Percentiles rank a stretch among this genome's conserved stretches.
These are phyloP conservation scores for Fusarium sp. DNA, from an alignment of 2,329 filamentous ascomycete species.

Conservation along the genomic window DNA sequence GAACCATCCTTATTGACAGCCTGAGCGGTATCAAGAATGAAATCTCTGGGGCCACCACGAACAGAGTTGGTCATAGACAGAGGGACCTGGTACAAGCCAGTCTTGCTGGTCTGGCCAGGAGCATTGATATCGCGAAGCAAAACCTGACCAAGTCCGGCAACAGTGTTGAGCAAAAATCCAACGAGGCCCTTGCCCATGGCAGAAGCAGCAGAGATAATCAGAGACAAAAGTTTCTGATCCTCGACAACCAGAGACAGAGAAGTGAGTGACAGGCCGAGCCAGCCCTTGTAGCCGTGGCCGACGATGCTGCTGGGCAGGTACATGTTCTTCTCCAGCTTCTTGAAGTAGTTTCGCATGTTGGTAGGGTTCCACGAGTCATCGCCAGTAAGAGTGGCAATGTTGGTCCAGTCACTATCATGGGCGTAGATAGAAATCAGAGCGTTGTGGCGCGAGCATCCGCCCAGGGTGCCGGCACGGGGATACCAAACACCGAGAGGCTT, in stretches of 20 bases:
- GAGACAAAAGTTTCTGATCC: constrained; percentile 49
- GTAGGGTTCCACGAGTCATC: constrained; percentile 60
- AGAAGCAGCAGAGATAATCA: constrained; percentile 47
- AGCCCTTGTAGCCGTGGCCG: constrained; percentile 62
- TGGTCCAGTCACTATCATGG: constrained; percentile 58
- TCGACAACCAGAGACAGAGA: constrained; percentile 45
- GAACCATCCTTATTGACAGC: constrained; percentile 42
- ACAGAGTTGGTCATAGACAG: constrained; percentile 66
- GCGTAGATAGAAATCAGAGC: constrained; percentile 59
- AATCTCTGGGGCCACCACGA: constrained; percentile 70
- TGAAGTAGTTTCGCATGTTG: constrained; percentile 61
- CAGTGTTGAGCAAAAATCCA: constrained; percentile 31
- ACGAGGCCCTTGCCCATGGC: constrained; percentile 48
- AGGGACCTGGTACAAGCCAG: constrained; percentile 70
- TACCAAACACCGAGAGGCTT: constrained; percentile 61
- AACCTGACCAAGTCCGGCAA: constrained; percentile 47
- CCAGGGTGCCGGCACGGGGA: constrained; percentile 61
- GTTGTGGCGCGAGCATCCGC: constrained; percentile 58
- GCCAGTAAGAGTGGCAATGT: constrained; percentile 59
- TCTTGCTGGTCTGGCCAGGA: constrained; percentile 36
- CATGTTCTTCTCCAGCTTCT: constrained; percentile 60
- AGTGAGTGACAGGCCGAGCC: constrained; percentile 48
- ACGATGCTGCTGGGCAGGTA: constrained; percentile 56
- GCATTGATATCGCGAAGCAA: constrained; percentile 49
- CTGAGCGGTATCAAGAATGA: constrained; percentile 60